A percentile compares a stretch with the other conserved stretches of the same genome.
Evolutionary conservation across 257 asterid genomes (phyloP).

Genomic region (Rhazya stricta): DNA sequence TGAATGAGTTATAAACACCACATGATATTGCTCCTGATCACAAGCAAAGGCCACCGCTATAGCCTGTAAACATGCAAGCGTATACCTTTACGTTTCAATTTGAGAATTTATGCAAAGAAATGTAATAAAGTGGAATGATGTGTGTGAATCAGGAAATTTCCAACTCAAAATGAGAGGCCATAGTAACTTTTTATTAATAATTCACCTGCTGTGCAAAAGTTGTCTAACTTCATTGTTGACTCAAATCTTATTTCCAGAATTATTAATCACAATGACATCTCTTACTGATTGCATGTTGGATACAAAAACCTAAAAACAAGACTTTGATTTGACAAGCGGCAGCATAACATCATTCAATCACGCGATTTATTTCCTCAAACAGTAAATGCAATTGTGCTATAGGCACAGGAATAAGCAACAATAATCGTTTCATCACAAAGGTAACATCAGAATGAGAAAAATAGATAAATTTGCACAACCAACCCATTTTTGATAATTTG

Average conservation of each 20-base stretch:
- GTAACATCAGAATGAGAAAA: background rate
- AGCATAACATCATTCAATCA: background rate
- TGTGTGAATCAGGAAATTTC: background rate
- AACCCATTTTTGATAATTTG: too few species aligned
- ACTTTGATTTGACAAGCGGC: background rate
- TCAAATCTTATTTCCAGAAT: background rate
- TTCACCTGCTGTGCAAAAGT: background rate
- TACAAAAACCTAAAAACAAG: background rate
- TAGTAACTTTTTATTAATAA: background rate
- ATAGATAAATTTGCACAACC: background rate
- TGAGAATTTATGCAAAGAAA: background rate
- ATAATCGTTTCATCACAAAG: background rate
- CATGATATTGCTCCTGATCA: slow-evolving; percentile 57
- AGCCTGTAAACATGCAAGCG: slow-evolving; percentile 42
- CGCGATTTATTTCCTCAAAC: background rate
- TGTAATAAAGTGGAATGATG: slow-evolving; percentile 3
- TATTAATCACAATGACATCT: background rate
- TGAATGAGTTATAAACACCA: slow-evolving; percentile 72
- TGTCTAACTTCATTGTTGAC: background rate
- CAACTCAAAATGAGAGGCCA: background rate
- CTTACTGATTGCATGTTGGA: background rate
- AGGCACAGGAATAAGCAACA: background rate
- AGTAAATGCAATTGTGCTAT: background rate
- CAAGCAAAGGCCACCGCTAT: slow-evolving; percentile 83
- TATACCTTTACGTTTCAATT: background rate